Evolutionary conservation across 2,329 filamentous ascomycete species (phyloP), one percentile per base, ranked within the genome.

Genomic region (Fusarium nygamai): DNA sequence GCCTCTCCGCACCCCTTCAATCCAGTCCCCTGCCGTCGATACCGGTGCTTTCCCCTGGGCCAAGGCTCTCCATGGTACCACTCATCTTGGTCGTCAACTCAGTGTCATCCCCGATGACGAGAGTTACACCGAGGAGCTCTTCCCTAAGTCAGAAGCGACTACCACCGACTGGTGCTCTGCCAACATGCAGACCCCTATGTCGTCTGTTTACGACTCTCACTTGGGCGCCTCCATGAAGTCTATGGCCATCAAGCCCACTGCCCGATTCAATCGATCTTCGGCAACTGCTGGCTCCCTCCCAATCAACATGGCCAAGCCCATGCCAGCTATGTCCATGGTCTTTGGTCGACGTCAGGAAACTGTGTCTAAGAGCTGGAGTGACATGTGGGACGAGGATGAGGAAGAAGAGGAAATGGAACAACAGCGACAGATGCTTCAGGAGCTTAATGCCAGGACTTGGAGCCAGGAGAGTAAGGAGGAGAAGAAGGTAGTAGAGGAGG

Each of bases 291-390:
- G 89, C 44, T 94, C 94, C 4, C 87, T 96, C 33, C 92, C 93
- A 10, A 96, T 96, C 80, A 91, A 89, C 72, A 94, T 95, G 83
- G 93, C 93, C 20, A 91, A 96, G 80, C 92, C 94, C 2, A 87
- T 90, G 72, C 88, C 92, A 61, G 92, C 93, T 70, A 92, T 96
- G 88, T 91, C 93, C 9, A 90, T 92, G 80, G 90, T 96, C 58
- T 96, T 97, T 81, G 94, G 93, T 59, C 91, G 91, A 79, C 91
- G 93, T 81, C 89, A 91, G 72, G 93, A 96, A 51, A 86, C 89
- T 54, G 94, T 97, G 54, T 98, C 96, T 64, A 98, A 98, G 92
- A 98, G 96, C 87, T 99, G 96, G 96, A 98, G 95, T 80, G 96
- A 99, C 82, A 91, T 98, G 82, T 98, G 95, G 92, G 96, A 98